A percentile compares a stretch with the other conserved stretches of the same genome.
These are phyloP conservation scores for Raphidocelis subcapitata DNA, from an alignment of 139 green algal species.

Conservation along the genomic window DNA sequence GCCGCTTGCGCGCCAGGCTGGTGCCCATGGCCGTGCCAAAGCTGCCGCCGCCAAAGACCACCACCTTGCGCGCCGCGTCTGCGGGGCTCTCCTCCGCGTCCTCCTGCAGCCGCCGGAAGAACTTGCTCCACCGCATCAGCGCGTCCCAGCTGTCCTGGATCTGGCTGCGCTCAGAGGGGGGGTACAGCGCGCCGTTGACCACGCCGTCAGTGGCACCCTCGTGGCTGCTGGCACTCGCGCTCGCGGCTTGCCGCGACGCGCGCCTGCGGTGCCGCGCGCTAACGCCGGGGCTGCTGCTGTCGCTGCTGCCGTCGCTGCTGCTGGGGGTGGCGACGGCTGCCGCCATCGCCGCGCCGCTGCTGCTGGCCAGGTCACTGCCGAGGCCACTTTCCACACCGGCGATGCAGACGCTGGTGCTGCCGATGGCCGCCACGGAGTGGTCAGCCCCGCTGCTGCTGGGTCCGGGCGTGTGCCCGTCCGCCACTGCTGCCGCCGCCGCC, in stretches of 20 bases:
- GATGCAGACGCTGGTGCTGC: no score
- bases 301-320: background rate
- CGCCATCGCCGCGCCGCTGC: background rate
- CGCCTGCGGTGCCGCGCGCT: no score
- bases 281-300: no score
- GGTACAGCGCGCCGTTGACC: slow-evolving; percentile 13
- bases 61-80: slow-evolving; percentile 71
- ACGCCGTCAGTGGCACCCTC: background rate
- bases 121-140: slow-evolving; percentile 89
- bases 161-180: slow-evolving; percentile 52
- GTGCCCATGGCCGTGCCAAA: slow-evolving; percentile 96
- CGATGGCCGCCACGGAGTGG: background rate
- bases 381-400: background rate
- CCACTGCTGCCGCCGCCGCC: no score
- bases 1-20: slow-evolving; percentile 82
- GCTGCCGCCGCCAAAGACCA: slow-evolving; percentile 93
- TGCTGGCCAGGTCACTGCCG: slow-evolving; percentile 10
- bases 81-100: slow-evolving; percentile 20
- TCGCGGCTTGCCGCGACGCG: background rate
- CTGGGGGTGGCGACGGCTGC: background rate
- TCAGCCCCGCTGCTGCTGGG: background rate
- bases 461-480: no score
- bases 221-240: background rate
- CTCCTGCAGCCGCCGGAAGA: slow-evolving; percentile 36
- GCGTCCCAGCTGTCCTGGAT: slow-evolving; percentile 77